Evolutionary conservation across 345 rosid species (phyloP).

Genomic region (Bruguiera parviflora): DNA sequence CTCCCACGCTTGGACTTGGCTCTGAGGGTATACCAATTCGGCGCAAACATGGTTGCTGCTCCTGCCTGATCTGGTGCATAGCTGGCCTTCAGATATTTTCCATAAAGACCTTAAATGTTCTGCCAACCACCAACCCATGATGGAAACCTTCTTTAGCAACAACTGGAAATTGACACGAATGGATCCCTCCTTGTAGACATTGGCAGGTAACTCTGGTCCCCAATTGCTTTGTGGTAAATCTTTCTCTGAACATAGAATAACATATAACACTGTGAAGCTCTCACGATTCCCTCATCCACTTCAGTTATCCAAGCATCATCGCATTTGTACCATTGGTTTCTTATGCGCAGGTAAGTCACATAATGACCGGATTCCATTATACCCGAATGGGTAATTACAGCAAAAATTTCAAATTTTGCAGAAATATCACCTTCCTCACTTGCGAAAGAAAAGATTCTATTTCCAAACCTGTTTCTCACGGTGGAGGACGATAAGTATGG

Average conservation of each 20-base stretch:
- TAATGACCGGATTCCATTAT: conserved; percentile 32
- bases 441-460: conserved; percentile 25
- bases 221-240: conserved; percentile 41
- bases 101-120: conserved; percentile 21
- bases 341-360: conserved; percentile 24
- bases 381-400: conserved; percentile 29
- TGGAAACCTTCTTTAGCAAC: conserved; percentile 34
- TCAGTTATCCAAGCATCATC: conserved; percentile 31
- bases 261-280: conserved; percentile 32
- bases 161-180: conserved; percentile 45
- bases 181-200: conserved; percentile 35
- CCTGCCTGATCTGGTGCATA: no score
- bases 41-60: neutral
- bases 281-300: conserved; percentile 27
- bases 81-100: no score
- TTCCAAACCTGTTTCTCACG: conserved; percentile 23
- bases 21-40: neutral
- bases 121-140: conserved; percentile 21
- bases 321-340: conserved; percentile 32
- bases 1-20: neutral
- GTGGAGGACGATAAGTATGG: conserved; percentile 27
- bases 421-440: conserved; percentile 18
- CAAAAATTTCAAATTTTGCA: conserved; percentile 30
- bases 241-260: conserved; percentile 29
- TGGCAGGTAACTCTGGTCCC: conserved; percentile 34